Evolutionary conservation across 108 stramenopile genomes (phyloP), one percentile per base, ranked within the genome.

Genomic region (Nitzschia sp.): DNA sequence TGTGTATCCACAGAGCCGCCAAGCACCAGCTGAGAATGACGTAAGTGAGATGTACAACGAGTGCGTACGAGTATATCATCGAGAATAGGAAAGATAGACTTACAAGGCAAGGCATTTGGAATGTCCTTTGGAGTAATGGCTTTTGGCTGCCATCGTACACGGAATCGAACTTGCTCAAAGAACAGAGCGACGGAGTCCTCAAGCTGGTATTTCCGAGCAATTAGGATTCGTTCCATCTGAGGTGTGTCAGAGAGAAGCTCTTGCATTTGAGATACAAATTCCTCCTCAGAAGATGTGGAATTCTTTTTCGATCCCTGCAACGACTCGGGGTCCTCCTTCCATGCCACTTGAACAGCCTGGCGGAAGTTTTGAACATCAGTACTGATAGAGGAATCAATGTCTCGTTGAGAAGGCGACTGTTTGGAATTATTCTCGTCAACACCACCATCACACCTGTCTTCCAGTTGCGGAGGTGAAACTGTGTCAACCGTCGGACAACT

Each of bases 121-220:
- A 72, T 72, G 15, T 63, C 51, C 34, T 52, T 38, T 12, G 71
- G 63, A 1, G 44, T 7, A 34, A 72, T 72, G 19, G 38, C 2
- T 41, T 17, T 10, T 11, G 71, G 71, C 53, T 54, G 53, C 54
- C 59, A 72, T 48, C 43, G 22, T 26, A 42, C 71, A 37, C 71
- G 62, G 41, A 72, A 72, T 42, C 63, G 51, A 24, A 72, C 54
- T 56, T 72, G 71, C n/a, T 72, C 71, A 22, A 72, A 63, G 26
- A 72, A 64, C 26, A 72, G 29, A 34, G 26, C 51, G 12, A 51
- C 41, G 12, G 61, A 38, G 17, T 24, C 53, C 38, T 63, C 34
- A 37, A 64, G 38, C 8, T 72, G 22, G 41, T 55, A 29, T 19
- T 64, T 63, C 25, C 71, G 62, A 24, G 71, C 71, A 41, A 72